Evolutionary conservation across 352 stramenopile species (phyloP), one percentile per base, ranked within the genome.

Genomic region (Pythium brachiatum): DNA sequence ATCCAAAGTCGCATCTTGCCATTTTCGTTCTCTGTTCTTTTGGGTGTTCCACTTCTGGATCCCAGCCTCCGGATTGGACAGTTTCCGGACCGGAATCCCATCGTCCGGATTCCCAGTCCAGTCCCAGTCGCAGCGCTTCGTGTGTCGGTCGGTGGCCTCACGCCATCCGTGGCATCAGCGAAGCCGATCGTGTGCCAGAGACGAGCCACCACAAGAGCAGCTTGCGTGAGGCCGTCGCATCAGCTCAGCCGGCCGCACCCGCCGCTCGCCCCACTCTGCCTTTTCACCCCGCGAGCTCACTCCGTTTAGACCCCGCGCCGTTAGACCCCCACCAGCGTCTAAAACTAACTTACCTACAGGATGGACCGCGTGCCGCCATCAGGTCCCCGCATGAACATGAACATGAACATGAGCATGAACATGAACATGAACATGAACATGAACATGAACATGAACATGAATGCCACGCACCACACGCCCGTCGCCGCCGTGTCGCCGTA

Each of bases 401-500:
- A 5, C 29, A 44, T 18, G 16, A 8, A 15, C 16, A 23, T 44
- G 16, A 15, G 11, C 39, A 47, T 20, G 16, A 23, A 23, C 34
- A 8, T 9, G 9, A 16, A 16, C 34, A 41, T 41, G 34, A 41
- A 41, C 34, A 41, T 41, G 34, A 2, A 8, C 13, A 41, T 16
- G 34, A 7, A 3, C 6, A 47, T 27, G n/a, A 7, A 2, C 39
- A 47, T 27, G n/a, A 47, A 47, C 39, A 27, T 47, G 39, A 20
- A 16, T 23, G 38, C 11, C 38, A 31, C 51, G 8, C n/a, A 20
- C 23, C n/a, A 20, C 23, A 32, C 55, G 18, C 39, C 57, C 7
- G n/a, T 31, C 26, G 29, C 46, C 29, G 23, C 54, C 21, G 47
- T 53, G 3, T 57, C 65, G 20, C 48, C 60, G 25, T 62, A 66